Percentiles rank a stretch among this genome's conserved stretches.
These are phyloP conservation scores for Persicaria maculosa DNA, from an alignment of 148 eudicot species.

Conservation along the genomic window DNA sequence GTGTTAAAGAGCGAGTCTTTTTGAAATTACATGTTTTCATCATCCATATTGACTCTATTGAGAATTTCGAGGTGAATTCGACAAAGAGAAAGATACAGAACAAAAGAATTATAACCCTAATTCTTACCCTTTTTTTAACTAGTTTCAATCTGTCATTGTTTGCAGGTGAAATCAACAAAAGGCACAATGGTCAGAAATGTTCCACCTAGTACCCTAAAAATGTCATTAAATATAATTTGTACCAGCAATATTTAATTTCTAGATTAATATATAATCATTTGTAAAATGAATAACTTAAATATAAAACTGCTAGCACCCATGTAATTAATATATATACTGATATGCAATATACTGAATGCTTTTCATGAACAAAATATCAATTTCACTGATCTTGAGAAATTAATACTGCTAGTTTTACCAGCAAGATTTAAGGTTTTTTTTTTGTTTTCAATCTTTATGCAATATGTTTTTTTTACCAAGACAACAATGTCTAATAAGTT, in stretches of 20 bases:
- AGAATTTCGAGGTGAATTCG: too few species aligned
- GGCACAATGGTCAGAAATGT: constrained; percentile 30
- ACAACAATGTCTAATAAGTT: not conserved
- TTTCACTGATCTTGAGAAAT: constrained; percentile 3
- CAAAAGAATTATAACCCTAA: not conserved
- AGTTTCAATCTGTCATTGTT: constrained; percentile 2
- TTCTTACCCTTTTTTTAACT: not conserved
- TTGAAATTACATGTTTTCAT: too few species aligned
- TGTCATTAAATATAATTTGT: not conserved
- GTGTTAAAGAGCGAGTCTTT: too few species aligned
- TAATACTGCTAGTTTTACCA: not conserved
- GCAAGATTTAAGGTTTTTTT: not conserved
- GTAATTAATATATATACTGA: too few species aligned
- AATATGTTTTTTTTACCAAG: not conserved
- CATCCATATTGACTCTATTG: too few species aligned
- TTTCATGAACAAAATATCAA: not conserved
- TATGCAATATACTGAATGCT: too few species aligned
- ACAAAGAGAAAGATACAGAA: too few species aligned
- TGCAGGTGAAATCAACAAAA: constrained; percentile 43
- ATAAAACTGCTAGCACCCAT: not conserved
- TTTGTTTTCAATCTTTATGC: not conserved
- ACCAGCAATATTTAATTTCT: not conserved
- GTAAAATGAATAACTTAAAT: not conserved
- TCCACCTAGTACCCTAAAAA: constrained; percentile 14
- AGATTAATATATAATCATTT: not conserved